phyloP scores from a whole-genome alignment of 140 eudicot genomes.

The Cichorium intybus region DNA sequence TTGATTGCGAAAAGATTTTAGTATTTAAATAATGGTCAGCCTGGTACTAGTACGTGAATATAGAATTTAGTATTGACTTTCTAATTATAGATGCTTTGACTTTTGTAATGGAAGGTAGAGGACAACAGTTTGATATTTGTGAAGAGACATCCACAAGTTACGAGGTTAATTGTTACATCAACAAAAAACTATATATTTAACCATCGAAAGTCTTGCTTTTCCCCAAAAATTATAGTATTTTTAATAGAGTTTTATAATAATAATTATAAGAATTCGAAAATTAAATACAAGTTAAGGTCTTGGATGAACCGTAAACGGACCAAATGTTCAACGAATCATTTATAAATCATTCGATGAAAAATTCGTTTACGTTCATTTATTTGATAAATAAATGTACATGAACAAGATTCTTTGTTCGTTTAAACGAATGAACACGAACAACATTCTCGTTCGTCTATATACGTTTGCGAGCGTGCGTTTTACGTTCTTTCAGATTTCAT shows the following conservation, averaged over 20 bases:
- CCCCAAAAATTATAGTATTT: neutral
- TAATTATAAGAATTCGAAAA: neutral
- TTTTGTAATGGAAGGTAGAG: neutral
- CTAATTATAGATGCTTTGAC: slow-evolving; percentile 15
- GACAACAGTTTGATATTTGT: neutral
- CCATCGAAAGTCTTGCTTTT: neutral
- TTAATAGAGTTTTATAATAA: neutral
- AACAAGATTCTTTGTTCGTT: too few relatives aligned
- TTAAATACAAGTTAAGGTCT: neutral
- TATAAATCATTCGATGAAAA: too few relatives aligned
- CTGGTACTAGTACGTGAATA: neutral
- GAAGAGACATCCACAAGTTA: neutral
- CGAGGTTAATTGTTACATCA: neutral
- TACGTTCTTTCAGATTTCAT: too few relatives aligned
- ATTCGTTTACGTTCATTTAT: too few relatives aligned
- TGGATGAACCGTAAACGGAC: too few relatives aligned
- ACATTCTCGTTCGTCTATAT: too few relatives aligned
- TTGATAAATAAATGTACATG: too few relatives aligned
- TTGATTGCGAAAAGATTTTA: neutral
- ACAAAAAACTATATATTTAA: neutral
- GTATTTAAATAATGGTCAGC: neutral
- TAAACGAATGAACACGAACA: too few relatives aligned
- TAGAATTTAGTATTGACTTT: slow-evolving; percentile 12
- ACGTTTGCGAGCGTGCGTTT: too few relatives aligned
- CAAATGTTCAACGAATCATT: too few relatives aligned